A percentile compares a stretch with the other conserved stretches of the same genome.
Conservation (phyloP, 192 early-diverging fungal species). For the Phycomyces blakesleeanus region DNA sequence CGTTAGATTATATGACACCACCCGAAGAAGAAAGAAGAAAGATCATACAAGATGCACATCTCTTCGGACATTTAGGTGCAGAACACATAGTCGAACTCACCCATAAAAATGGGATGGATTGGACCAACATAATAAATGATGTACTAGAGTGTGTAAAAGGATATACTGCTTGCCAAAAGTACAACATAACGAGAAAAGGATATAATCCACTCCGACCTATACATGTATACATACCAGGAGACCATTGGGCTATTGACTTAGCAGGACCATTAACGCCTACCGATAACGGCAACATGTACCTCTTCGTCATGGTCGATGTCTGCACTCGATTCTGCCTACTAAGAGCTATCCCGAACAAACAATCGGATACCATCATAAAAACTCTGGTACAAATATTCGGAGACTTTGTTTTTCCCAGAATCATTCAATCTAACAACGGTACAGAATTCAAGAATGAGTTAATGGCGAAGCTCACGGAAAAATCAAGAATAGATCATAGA, state of each 20-base stretch:
- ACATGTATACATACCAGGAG: slow-evolving; percentile 24
- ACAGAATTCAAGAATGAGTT: too few species aligned
- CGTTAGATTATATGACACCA: neutral
- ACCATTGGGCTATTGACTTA: slow-evolving; percentile 32
- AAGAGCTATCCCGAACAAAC: neutral
- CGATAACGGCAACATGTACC: too few species aligned
- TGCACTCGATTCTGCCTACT: slow-evolving; percentile 31
- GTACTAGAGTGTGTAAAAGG: slow-evolving; percentile 12
- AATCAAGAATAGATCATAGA: neutral
- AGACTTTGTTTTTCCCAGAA: slow-evolving; percentile 20
- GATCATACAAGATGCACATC: neutral
- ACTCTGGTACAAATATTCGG: slow-evolving; percentile 17
- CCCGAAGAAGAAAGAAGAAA: neutral
- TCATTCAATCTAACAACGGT: slow-evolving; percentile 40
- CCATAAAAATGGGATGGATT: slow-evolving; percentile 24
- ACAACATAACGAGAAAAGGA: slow-evolving; percentile 32
- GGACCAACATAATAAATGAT: slow-evolving; percentile 22
- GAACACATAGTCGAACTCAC: slow-evolving; percentile 26
- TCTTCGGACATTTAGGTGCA: too few species aligned
- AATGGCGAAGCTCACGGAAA: slow-evolving; percentile 16
- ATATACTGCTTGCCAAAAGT: slow-evolving; percentile 23
- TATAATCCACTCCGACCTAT: slow-evolving; percentile 28
- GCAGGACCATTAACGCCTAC: too few species aligned
- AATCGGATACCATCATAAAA: neutral
- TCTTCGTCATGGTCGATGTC: slow-evolving; percentile 28